Conservation (phyloP, 805 yeast genomes). For the Lachancea nothofagi region DNA sequence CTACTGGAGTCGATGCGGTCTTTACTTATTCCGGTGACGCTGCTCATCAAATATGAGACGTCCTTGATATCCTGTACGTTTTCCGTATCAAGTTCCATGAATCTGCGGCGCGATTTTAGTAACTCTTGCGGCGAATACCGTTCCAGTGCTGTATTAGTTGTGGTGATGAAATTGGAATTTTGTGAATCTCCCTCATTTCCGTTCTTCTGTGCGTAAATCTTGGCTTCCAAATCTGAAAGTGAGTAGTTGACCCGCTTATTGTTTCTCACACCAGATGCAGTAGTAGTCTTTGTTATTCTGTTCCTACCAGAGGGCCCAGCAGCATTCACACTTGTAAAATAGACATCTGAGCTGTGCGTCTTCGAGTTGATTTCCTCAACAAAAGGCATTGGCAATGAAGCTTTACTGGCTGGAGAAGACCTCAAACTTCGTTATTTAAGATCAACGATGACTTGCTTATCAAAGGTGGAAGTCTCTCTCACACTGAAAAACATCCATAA, state of each 20-base stretch:
- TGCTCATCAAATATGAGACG: slow-evolving; percentile 28
- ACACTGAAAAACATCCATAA: too few relatives aligned
- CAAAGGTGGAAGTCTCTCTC: too few relatives aligned
- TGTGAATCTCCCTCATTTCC: slow-evolving; percentile 10
- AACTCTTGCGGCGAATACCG: slow-evolving; percentile 28
- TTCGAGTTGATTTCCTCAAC: slow-evolving; percentile 33
- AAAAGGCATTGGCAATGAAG: slow-evolving; percentile 9
- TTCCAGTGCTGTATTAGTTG: slow-evolving; percentile 15
- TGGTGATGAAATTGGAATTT: slow-evolving; percentile 10
- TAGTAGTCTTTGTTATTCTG: slow-evolving; percentile 16
- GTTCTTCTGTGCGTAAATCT: slow-evolving; percentile 20
- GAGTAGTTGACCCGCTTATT: slow-evolving; percentile 33
- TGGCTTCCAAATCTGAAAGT: slow-evolving; percentile 32
- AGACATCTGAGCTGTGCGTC: slow-evolving; percentile 31
- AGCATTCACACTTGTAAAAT: slow-evolving; percentile 23
- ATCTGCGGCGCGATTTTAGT: slow-evolving; percentile 29
- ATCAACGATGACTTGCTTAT: too few relatives aligned
- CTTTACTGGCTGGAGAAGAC: too few relatives aligned
- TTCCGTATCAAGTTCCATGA: slow-evolving; percentile 33
- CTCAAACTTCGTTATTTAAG: neutral
- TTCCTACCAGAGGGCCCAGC: slow-evolving; percentile 19
- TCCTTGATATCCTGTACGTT: slow-evolving; percentile 26
- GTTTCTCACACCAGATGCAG: slow-evolving; percentile 21
- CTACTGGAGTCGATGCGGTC: slow-evolving; percentile 26
- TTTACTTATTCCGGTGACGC: slow-evolving; percentile 28